Evolutionary conservation across 2,329 filamentous ascomycete species (phyloP).

Genomic region (Mycosphaerella sp.): DNA sequence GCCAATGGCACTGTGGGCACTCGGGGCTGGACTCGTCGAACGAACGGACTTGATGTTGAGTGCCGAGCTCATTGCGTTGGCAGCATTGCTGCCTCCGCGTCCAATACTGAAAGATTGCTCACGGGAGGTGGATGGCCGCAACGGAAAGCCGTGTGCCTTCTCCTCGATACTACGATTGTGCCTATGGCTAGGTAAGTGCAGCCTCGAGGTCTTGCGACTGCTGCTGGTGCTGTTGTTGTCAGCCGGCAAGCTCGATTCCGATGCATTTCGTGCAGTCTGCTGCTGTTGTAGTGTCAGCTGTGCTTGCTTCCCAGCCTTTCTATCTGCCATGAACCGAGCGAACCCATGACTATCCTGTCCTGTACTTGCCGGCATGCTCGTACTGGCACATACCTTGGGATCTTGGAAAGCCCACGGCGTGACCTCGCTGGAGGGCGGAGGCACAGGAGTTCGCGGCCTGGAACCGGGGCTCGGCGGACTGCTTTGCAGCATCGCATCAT

Average conservation of each 20-base stretch:
- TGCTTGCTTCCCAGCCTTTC: background rate
- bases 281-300: slow-evolving; percentile 16
- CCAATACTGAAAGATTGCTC: slow-evolving; percentile 61
- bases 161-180: slow-evolving; percentile 63
- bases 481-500: slow-evolving; percentile 51
- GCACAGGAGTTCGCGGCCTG: slow-evolving; percentile 66
- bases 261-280: slow-evolving; percentile 20
- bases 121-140: slow-evolving; percentile 66
- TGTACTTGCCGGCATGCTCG: background rate
- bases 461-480: slow-evolving; percentile 66
- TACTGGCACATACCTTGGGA: slow-evolving; percentile 24
- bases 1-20: slow-evolving; percentile 56
- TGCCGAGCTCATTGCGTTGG: slow-evolving; percentile 42
- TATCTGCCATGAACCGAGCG: background rate
- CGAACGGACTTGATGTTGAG: slow-evolving; percentile 51
- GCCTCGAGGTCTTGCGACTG: slow-evolving; percentile 42
- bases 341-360: background rate
- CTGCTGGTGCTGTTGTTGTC: slow-evolving; percentile 33
- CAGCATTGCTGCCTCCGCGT: slow-evolving; percentile 48
- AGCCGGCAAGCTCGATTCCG: slow-evolving; percentile 27
- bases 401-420: slow-evolving; percentile 92
- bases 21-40: slow-evolving; percentile 76
- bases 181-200: slow-evolving; percentile 59
- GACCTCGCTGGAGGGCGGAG: slow-evolving; percentile 62
- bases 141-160: slow-evolving; percentile 45